Conservation (phyloP, 2,329 filamentous ascomycete genomes). For the Colletotrichum horii region DNA sequence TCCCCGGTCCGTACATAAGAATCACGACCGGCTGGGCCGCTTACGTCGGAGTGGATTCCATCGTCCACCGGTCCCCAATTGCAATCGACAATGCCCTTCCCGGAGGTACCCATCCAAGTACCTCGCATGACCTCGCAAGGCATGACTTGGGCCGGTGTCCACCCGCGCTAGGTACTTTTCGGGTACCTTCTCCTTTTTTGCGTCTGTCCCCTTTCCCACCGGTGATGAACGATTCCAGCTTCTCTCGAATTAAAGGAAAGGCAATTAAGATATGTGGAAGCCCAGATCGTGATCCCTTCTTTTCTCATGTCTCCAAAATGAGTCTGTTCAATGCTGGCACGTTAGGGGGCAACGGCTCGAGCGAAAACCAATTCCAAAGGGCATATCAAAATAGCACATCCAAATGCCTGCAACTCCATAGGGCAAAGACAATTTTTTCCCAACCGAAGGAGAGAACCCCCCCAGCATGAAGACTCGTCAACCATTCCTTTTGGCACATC, state of each 20-base stretch:
- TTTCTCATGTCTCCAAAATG: not conserved
- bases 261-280: not conserved
- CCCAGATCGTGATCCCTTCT: not conserved
- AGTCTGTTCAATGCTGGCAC: not conserved
- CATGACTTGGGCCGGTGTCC: not conserved
- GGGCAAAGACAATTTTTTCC: not conserved
- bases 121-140: not conserved
- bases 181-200: not conserved
- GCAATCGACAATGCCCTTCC: not conserved
- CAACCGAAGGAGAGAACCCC: not conserved
- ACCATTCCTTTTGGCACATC: not conserved
- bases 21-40: not conserved
- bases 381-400: not conserved
- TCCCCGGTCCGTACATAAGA: not conserved
- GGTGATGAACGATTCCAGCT: not conserved
- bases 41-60: slow-evolving; percentile 1
- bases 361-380: not conserved
- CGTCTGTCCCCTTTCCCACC: not conserved
- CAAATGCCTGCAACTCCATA: not conserved
- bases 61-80: not conserved
- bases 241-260: not conserved
- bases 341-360: not conserved
- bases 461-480: not conserved
- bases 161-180: not conserved
- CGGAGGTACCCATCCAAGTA: not conserved